These are phyloP conservation scores for Lodderomyces metapsilosis DNA, from an alignment of 1,139 yeast genomes.

Conservation along the genomic window DNA sequence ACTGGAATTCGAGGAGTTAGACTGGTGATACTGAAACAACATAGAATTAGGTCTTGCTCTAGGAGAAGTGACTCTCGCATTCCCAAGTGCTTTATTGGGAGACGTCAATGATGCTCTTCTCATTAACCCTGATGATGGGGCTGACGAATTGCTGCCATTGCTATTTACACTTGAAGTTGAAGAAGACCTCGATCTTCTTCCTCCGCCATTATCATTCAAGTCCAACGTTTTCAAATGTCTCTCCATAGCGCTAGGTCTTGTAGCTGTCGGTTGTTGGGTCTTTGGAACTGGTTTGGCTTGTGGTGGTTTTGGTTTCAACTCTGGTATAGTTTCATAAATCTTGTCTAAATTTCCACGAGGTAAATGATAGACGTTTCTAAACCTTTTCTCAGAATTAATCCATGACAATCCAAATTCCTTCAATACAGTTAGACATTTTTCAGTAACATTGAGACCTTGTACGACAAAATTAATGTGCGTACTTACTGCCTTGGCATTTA, in stretches of 20 bases:
- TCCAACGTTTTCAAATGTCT: conserved; percentile 19
- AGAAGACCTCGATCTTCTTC: conserved; percentile 27
- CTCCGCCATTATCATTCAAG: conserved; percentile 13
- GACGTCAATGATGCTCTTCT: conserved; percentile 20
- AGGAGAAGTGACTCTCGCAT: conserved; percentile 16
- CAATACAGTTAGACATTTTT: conserved; percentile 23
- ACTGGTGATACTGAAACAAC: conserved; percentile 21
- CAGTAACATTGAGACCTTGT: conserved; percentile 30
- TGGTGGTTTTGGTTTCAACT: conserved; percentile 10
- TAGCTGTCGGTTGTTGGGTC: not conserved
- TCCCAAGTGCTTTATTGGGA: conserved; percentile 14
- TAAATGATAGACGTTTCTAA: conserved; percentile 33
- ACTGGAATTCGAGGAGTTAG: not conserved
- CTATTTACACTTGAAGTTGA: conserved; percentile 23
- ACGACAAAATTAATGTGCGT: conserved; percentile 41
- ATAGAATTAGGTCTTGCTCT: conserved; percentile 27
- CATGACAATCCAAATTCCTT: conserved; percentile 37
- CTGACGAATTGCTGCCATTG: conserved; percentile 20
- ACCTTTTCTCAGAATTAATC: conserved; percentile 37
- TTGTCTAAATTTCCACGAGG: conserved; percentile 27
- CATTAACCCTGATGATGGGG: conserved; percentile 12
- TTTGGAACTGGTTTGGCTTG: conserved; percentile 3
- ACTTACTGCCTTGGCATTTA: conserved; percentile 33
- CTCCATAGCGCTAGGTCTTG: conserved; percentile 8
- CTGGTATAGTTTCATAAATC: conserved; percentile 17